These are phyloP conservation scores for Mayamaea pseudoterrestris DNA, from an alignment of 108 stramenopile species.

Conservation along the genomic window DNA sequence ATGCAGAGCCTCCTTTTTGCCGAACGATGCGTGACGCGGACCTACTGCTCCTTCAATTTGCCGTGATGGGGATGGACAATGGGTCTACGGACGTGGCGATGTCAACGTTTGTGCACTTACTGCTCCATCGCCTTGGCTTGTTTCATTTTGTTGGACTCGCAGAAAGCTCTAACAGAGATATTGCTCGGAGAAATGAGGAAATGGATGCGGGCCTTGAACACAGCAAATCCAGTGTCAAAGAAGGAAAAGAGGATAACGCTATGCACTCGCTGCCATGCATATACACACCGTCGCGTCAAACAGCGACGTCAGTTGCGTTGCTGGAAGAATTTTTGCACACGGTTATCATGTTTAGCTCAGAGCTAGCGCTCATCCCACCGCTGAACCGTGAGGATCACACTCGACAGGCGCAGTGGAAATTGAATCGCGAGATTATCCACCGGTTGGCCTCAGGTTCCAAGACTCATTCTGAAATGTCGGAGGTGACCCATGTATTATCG, in stretches of 20 bases:
- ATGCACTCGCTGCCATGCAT: constrained; percentile 51
- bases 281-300: constrained; percentile 47
- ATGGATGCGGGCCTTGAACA: constrained; percentile 37
- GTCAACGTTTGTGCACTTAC: constrained; percentile 34
- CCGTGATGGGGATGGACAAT: constrained; percentile 35
- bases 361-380: constrained; percentile 56
- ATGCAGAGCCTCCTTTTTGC: constrained; percentile 89
- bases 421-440: constrained; percentile 72
- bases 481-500: constrained; percentile 56
- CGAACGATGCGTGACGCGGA: constrained; percentile 84
- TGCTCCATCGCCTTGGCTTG: constrained; percentile 62
- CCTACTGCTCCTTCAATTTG: constrained; percentile 67
- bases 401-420: constrained; percentile 49
- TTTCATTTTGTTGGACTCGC: constrained; percentile 47
- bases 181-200: constrained; percentile 43
- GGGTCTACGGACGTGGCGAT: constrained; percentile 13
- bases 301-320: constrained; percentile 22
- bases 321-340: constrained; percentile 63
- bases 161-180: constrained; percentile 38
- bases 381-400: constrained; percentile 26
- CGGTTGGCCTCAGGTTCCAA: constrained; percentile 63
- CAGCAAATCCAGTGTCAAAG: constrained; percentile 17
- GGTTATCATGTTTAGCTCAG: constrained; percentile 54
- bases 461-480: constrained; percentile 67
- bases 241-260: not conserved